These are phyloP conservation scores for Pyrus hybrid DNA, from an alignment of 331 rosid species.

Conservation along the genomic window DNA sequence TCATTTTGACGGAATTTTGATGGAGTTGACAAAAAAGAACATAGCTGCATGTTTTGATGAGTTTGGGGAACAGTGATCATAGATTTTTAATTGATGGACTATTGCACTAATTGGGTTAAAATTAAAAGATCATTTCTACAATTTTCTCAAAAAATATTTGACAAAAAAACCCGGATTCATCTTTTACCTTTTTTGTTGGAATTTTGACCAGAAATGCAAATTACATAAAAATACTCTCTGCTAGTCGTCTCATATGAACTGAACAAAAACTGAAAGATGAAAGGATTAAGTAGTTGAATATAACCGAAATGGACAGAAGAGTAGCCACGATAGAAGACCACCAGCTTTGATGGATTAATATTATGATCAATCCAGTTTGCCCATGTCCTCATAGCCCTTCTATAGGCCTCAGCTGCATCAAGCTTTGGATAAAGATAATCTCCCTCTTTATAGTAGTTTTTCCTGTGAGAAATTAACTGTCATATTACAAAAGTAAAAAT, in stretches of 20 bases:
- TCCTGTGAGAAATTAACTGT: conserved; percentile 41
- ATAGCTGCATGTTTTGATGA: no score
- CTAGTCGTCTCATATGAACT: background rate
- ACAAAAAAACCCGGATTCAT: background rate
- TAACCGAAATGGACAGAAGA: conserved; percentile 95
- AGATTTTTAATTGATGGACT: no score
- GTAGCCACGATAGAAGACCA: conserved; percentile 88
- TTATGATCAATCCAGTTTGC: conserved; percentile 70
- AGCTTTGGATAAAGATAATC: conserved; percentile 64
- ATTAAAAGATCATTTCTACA: no score
- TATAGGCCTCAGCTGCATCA: conserved; percentile 73
- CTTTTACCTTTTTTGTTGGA: background rate
- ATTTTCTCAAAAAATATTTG: no score
- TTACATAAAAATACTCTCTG: background rate
- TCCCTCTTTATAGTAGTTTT: conserved; percentile 82
- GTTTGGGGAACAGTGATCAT: no score
- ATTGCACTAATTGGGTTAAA: no score
- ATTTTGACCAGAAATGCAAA: background rate
- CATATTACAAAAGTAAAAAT: background rate
- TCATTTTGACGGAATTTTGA: no score
- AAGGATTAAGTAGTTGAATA: background rate
- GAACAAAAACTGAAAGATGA: background rate
- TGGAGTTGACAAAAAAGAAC: no score
- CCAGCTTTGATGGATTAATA: conserved; percentile 59
- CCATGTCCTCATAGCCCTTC: conserved; percentile 84